Conservation (phyloP, 2,329 filamentous ascomycete genomes). For the Trichoderma harzianum region DNA sequence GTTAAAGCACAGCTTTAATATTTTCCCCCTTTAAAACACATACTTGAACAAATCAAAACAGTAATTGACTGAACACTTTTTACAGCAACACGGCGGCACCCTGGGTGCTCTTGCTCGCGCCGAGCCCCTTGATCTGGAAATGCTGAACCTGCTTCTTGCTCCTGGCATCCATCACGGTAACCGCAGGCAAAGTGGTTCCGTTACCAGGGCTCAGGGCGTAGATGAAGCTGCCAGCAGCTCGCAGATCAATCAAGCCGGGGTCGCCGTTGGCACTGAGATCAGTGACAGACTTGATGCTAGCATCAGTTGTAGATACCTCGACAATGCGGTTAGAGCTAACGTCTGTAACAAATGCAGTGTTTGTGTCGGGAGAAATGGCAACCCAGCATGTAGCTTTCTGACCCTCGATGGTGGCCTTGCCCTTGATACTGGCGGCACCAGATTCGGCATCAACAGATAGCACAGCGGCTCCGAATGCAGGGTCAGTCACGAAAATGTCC, state of each 20-base stretch:
- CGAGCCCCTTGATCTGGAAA: conserved; percentile 13
- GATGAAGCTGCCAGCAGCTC: conserved; percentile 49
- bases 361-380: conserved; percentile 45
- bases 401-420: conserved; percentile 42
- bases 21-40: neutral
- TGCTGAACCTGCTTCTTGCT: conserved; percentile 16
- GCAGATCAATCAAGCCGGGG: conserved; percentile 54
- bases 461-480: conserved; percentile 54
- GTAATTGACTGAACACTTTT: too few relatives aligned
- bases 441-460: conserved; percentile 39
- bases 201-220: conserved; percentile 57
- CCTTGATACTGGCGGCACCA: conserved; percentile 33
- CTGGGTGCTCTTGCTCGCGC: conserved; percentile 6
- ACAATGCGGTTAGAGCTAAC: conserved; percentile 50
- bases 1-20: neutral
- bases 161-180: conserved; percentile 34
- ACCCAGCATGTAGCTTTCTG: conserved; percentile 60
- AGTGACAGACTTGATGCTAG: conserved; percentile 41
- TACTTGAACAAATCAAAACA: neutral
- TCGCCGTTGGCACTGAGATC: conserved; percentile 46
- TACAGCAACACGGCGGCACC: conserved; percentile 15
- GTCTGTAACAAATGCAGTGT: conserved; percentile 58
- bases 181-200: conserved; percentile 35
- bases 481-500: conserved; percentile 54
- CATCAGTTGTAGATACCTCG: conserved; percentile 52